Evolutionary conservation across 225 moss, liverwort and hornwort species (phyloP), one percentile per base, ranked within the genome.

Genomic region (Physcomitrellopsis africana): DNA sequence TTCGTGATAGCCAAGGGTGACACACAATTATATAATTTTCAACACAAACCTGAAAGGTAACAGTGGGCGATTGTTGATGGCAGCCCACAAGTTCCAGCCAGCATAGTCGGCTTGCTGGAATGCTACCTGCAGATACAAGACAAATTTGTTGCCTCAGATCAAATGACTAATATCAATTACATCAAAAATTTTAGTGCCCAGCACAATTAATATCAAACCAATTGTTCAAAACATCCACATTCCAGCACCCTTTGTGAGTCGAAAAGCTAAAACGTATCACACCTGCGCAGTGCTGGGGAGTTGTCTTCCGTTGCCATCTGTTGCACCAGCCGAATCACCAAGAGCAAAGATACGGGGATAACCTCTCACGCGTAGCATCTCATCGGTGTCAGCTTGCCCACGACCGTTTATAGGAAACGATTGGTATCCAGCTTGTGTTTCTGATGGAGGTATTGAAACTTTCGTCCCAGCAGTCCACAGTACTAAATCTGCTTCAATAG

Each of bases 91-190:
- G 81, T 99, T 99, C 93, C 94, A 95, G 69, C 92, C 99, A 55
- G 90, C 92, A 71, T 99, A 95, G 74, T 99, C 95, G 53, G 99
- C 99, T 84, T 95, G 95, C 81, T 99, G 99, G 26, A 95, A 99
- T 24, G 99, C 99, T 45, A 99, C 99, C 96, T 96, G 76, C 55
- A 68, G 29, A 22, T 41, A 73, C 53, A 57, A 44, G 27, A 41
- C 11, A 19, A 44, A 1, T 18, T 6, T 10, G 1, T 16, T 69
- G 11, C 43, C 32, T 17, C 27, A 49, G 3, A 46, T 23, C 0
- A 57, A 23, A 57, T 19, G 8, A 15, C 60, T 60, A 23, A 49
- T 56, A 62, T n/a, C 54, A 13, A 48, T 7, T 29, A 7, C 10
- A 19, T 58, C 3, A 49, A 49, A 48, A 16, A 7, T 3, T 60